These are phyloP conservation scores for Verticillium alfalfae DNA, from an alignment of 2,329 filamentous ascomycete genomes.

Conservation along the genomic window DNA sequence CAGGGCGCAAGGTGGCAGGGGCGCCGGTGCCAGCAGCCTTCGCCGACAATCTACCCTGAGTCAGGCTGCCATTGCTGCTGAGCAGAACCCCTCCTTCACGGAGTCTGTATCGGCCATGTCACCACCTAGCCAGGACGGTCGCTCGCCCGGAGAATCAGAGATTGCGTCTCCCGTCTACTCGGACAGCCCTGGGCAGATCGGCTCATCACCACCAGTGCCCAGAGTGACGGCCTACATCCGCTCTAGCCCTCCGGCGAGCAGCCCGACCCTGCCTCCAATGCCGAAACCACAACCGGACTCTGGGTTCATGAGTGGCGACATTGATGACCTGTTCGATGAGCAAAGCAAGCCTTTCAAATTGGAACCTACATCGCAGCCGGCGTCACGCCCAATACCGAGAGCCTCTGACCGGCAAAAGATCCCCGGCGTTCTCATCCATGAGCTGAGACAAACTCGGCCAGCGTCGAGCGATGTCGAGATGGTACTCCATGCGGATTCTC, in stretches of 20 bases:
- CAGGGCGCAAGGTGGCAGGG: constrained; percentile 18
- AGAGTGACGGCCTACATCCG: constrained; percentile 49
- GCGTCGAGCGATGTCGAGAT: constrained; percentile 7
- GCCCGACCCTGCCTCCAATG: constrained; percentile 67
- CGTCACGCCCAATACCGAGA: constrained; percentile 21
- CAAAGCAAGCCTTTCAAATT: constrained; percentile 35
- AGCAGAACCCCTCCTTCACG: constrained; percentile 26
- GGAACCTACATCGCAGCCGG: constrained; percentile 17
- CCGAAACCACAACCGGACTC: constrained; percentile 63
- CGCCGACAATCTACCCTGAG: constrained; percentile 57
- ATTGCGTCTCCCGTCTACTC: constrained; percentile 46
- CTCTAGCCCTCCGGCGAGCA: constrained; percentile 67
- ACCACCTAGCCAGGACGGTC: constrained; percentile 41
- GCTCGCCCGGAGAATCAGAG: constrained; percentile 47
- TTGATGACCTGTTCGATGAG: constrained; percentile 63
- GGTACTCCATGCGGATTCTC: not conserved
- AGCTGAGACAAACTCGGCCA: constrained; percentile 22
- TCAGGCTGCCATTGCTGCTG: constrained; percentile 28
- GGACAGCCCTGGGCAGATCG: constrained; percentile 73
- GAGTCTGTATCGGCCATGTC: constrained; percentile 39
- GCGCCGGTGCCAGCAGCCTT: constrained; percentile 40
- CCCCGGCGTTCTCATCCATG: constrained; percentile 35
- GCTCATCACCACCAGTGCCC: constrained; percentile 83
- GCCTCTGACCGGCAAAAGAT: constrained; percentile 22
- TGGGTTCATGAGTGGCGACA: constrained; percentile 77